Percentiles rank a stretch among this genome's conserved stretches.
phyloP scores from a whole-genome alignment of 495 filamentous ascomycete species.

The Chaetomium fimeti region DNA sequence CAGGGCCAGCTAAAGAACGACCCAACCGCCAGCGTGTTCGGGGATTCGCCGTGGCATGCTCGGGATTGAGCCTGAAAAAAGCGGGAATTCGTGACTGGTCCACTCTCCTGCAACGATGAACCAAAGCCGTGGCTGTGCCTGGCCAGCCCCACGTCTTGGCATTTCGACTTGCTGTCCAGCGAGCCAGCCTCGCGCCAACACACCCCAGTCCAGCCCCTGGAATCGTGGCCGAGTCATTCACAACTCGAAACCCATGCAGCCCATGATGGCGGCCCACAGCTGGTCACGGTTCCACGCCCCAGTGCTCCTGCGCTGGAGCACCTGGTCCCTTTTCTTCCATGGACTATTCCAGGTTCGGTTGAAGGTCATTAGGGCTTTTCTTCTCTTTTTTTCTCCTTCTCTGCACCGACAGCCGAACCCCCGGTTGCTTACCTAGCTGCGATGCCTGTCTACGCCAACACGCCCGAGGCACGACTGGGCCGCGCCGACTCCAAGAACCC shows the following conservation, averaged over 20 bases:
- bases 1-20: not conserved
- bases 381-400: not conserved
- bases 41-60: too few relatives aligned
- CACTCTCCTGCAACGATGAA: not conserved
- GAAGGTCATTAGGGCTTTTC: not conserved
- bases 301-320: conserved; percentile 2
- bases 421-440: not conserved
- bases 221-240: conserved; percentile 15
- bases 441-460: conserved; percentile 79
- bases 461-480: conserved; percentile 75
- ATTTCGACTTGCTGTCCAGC: conserved; percentile 3
- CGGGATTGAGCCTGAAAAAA: not conserved
- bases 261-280: conserved; percentile 27
- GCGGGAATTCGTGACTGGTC: not conserved
- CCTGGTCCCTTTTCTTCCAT: conserved; percentile 7
- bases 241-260: conserved; percentile 20
- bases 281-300: conserved; percentile 12
- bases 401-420: not conserved
- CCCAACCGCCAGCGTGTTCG: not conserved
- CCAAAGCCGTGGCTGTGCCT: conserved; percentile 10
- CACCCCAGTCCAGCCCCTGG: conserved; percentile 15
- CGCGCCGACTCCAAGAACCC: conserved; percentile 83
- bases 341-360: not conserved
- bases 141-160: not conserved
- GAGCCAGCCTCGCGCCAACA: not conserved